Evolutionary conservation across 768 basidiomycete genomes (phyloP).

Genomic region (Dentipellis fragilis): DNA sequence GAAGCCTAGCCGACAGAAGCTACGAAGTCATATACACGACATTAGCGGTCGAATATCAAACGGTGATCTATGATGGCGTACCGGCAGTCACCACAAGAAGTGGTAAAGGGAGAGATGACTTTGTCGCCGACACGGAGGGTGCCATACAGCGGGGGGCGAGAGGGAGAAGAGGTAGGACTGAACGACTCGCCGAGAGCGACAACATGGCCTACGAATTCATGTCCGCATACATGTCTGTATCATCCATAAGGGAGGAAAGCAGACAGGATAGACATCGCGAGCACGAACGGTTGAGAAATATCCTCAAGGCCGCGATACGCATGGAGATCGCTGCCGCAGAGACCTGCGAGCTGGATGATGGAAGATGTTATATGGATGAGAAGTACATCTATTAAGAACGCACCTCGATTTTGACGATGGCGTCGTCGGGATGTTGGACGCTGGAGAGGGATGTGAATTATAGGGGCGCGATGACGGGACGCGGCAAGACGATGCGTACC

Average conservation of each 20-base stretch:
- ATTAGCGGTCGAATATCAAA: neutral
- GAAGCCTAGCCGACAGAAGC: conserved; percentile 65
- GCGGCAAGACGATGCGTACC: neutral
- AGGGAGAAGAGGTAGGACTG: conserved; percentile 25
- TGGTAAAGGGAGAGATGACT: conserved; percentile 73
- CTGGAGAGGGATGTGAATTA: conserved; percentile 23
- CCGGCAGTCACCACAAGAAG: conserved; percentile 83
- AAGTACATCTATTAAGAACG: conserved; percentile 8
- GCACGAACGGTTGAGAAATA: conserved; percentile 35
- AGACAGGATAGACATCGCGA: too few relatives aligned
- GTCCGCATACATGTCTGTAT: conserved; percentile 54
- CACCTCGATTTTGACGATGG: conserved; percentile 66
- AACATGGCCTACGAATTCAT: conserved; percentile 72
- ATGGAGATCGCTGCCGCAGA: conserved; percentile 72
- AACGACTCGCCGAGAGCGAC: conserved; percentile 57
- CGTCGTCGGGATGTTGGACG: conserved; percentile 67
- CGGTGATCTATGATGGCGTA: conserved; percentile 28
- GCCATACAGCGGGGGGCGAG: conserved; percentile 53
- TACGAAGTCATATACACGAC: conserved; percentile 18
- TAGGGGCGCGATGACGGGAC: neutral
- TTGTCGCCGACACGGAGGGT: conserved; percentile 62
- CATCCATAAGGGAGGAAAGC: neutral
- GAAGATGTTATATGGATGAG: neutral
- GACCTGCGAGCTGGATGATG: conserved; percentile 41
- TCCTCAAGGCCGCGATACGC: conserved; percentile 57